These are phyloP conservation scores for Parascedosporium putredinis DNA, from an alignment of 2,329 filamentous ascomycete species.

Conservation along the genomic window DNA sequence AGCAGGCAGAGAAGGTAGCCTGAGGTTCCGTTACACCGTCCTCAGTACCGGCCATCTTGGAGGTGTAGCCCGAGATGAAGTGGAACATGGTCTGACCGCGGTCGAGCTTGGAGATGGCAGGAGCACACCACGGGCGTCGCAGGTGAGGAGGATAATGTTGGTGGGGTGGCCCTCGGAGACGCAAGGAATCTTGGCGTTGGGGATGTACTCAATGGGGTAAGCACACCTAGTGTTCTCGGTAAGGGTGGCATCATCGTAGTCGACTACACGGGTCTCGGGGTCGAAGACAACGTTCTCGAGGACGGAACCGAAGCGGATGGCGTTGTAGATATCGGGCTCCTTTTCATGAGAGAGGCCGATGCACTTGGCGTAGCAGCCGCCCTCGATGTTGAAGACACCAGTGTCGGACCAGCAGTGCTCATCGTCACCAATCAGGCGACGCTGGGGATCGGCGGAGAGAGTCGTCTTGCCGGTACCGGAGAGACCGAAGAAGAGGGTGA, in stretches of 20 bases:
- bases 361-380: conserved; percentile 98
- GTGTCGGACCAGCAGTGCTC: conserved; percentile 99
- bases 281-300: conserved; percentile 99
- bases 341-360: conserved; percentile 96
- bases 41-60: conserved; percentile 99
- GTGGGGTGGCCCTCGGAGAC: conserved; percentile 75
- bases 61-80: conserved; percentile 99
- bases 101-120: conserved; percentile 94
- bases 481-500: conserved; percentile 98
- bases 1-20: conserved; percentile 98
- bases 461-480: conserved; percentile 99
- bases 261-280: conserved; percentile 75
- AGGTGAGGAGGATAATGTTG: conserved; percentile 98
- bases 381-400: conserved; percentile 99
- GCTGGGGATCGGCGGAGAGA: conserved; percentile 91
- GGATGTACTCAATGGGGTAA: conserved; percentile 98
- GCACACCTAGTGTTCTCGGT: conserved; percentile 97
- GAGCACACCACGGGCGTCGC: conserved; percentile 96
- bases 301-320: conserved; percentile 93
- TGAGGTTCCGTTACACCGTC: conserved; percentile 94
- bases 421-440: conserved; percentile 91
- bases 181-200: conserved; percentile 98
- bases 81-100: conserved; percentile 98
- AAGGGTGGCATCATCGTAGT: conserved; percentile 90
- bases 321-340: conserved; percentile 94